phyloP scores from a whole-genome alignment of 2,329 filamentous ascomycete genomes.

The Xylariaceae sp. region DNA sequence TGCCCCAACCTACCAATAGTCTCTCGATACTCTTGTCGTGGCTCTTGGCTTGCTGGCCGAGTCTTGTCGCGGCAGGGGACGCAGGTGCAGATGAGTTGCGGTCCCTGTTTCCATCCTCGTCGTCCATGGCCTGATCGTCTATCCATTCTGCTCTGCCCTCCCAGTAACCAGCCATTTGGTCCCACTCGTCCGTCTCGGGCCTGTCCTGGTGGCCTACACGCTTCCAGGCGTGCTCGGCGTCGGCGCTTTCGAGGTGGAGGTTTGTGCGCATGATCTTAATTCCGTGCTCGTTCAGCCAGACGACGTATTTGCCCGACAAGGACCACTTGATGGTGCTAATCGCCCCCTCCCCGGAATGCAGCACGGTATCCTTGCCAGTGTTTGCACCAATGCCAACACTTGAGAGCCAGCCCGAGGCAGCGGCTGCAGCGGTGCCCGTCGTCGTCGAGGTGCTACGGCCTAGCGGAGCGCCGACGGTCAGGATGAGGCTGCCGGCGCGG shows the following conservation, averaged over 20 bases:
- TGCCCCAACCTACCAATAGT: constrained; percentile 88
- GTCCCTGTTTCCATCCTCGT: constrained; percentile 50
- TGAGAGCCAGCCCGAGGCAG: constrained; percentile 85
- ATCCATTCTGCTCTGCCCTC: constrained; percentile 91
- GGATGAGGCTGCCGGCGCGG: constrained; percentile 74
- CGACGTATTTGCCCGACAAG: constrained; percentile 81
- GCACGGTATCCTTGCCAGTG: constrained; percentile 73
- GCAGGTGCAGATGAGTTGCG: constrained; percentile 24
- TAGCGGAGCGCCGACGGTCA: constrained; percentile 73
- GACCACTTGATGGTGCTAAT: constrained; percentile 96
- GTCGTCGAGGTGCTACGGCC: constrained; percentile 86
- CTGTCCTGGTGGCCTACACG: constrained; percentile 86
- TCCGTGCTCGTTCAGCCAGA: constrained; percentile 93
- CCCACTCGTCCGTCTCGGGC: constrained; percentile 80
- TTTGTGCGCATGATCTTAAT: constrained; percentile 97
- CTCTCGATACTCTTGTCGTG: constrained; percentile 57
- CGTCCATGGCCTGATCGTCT: constrained; percentile 71
- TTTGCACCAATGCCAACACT: constrained; percentile 74
- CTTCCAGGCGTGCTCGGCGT: constrained; percentile 85
- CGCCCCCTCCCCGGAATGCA: constrained; percentile 87
- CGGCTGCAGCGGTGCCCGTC: constrained; percentile 70
- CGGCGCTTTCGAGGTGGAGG: constrained; percentile 65
- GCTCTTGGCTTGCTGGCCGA: constrained; percentile 42
- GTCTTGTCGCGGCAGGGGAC: constrained; percentile 39
- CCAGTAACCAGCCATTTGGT: constrained; percentile 95